A percentile compares a stretch with the other conserved stretches of the same genome.
Evolutionary conservation across 371 early-diverging fungal species (phyloP).

Genomic region (Umbelopsis sp.): DNA sequence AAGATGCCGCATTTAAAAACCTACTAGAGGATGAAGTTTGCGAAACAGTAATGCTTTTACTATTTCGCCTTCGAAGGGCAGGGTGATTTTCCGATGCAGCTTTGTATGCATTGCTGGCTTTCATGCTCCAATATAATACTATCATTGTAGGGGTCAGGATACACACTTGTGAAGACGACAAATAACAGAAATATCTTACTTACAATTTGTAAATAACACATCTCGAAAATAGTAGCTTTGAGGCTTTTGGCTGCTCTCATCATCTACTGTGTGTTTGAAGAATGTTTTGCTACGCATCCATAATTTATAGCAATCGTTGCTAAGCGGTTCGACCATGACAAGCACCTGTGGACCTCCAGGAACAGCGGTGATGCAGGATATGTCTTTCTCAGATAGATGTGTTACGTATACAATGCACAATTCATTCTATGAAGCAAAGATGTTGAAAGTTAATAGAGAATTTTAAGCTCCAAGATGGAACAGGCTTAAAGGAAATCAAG

Average conservation of each 20-base stretch:
- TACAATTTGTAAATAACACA: not conserved
- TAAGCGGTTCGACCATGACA: not conserved
- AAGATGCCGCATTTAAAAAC: not conserved
- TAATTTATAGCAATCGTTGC: slow-evolving; percentile 3
- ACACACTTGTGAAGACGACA: not conserved
- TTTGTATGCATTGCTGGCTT: not conserved
- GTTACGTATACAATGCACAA: not conserved
- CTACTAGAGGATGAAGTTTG: not conserved
- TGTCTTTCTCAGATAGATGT: not conserved
- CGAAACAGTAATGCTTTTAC: not conserved
- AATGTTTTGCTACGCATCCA: not conserved
- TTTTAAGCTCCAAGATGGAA: not conserved
- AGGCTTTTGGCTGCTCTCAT: not conserved
- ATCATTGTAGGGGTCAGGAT: not conserved
- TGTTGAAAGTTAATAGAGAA: not conserved
- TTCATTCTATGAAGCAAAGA: not conserved
- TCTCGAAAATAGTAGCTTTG: not conserved
- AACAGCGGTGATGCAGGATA: not conserved
- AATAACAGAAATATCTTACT: not conserved
- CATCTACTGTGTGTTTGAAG: not conserved
- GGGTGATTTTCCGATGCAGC: not conserved
- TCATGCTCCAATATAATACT: slow-evolving; percentile 5
- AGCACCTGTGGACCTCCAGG: not conserved
- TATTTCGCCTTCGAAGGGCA: slow-evolving; percentile 2
- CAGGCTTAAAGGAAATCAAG: not conserved